These are phyloP conservation scores for Phialophora chinensis DNA, from an alignment of 2,329 filamentous ascomycete genomes.

Conservation along the genomic window DNA sequence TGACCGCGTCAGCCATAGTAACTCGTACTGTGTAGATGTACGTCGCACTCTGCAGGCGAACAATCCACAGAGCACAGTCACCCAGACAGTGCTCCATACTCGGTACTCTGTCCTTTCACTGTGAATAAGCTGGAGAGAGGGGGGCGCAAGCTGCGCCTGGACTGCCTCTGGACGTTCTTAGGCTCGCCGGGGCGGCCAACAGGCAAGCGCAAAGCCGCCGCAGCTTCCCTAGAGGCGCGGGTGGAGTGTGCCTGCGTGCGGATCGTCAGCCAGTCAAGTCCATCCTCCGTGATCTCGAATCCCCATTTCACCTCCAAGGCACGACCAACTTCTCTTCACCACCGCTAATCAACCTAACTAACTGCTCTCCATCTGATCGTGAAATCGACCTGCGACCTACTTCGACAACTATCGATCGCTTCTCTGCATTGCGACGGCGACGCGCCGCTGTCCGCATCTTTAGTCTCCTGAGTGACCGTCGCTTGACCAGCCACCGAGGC, in stretches of 20 bases:
- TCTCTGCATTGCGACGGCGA: constrained; percentile 17
- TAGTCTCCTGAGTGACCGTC: constrained; percentile 15
- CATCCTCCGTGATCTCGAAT: constrained; percentile 9
- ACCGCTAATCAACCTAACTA: constrained; percentile 19
- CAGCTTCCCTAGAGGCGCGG: constrained; percentile 11
- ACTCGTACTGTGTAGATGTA: not conserved
- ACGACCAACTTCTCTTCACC: constrained; percentile 11
- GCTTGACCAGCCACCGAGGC: constrained; percentile 19
- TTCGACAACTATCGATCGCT: constrained; percentile 12
- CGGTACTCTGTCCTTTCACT: not conserved
- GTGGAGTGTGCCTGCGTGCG: not conserved
- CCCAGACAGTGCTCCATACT: not conserved
- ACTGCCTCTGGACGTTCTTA: not conserved
- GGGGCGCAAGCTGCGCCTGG: not conserved
- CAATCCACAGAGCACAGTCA: not conserved
- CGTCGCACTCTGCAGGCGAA: not conserved
- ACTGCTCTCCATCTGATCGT: constrained; percentile 17
- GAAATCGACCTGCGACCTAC: constrained; percentile 19
- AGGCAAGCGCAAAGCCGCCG: constrained; percentile 20
- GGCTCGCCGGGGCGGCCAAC: constrained; percentile 5
- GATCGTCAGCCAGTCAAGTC: not conserved
- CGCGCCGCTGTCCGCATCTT: constrained; percentile 19
- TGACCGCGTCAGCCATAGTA: not conserved
- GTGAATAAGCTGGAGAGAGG: not conserved
- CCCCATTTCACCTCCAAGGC: constrained; percentile 12